Conservation (phyloP, 1,284 basidiomycete genomes). For the Fomes fomentarius region DNA sequence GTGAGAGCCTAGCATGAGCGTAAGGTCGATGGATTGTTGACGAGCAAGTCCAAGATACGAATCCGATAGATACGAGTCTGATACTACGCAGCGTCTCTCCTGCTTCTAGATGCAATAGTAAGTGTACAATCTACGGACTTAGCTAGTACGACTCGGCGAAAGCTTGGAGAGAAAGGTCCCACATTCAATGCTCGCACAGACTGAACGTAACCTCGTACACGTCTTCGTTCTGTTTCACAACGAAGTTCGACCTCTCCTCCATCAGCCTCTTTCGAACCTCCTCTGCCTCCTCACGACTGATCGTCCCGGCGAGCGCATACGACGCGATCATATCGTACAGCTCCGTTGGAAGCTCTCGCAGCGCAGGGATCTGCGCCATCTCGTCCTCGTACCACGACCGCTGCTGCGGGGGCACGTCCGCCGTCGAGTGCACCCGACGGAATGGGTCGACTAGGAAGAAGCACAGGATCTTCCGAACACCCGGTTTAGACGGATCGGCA, state of each 20-base stretch:
- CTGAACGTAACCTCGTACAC: constrained; percentile 13
- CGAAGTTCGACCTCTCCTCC: constrained; percentile 12
- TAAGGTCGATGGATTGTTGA: no score
- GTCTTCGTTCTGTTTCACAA: constrained; percentile 7
- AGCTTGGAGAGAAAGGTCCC: no score
- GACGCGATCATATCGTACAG: constrained; percentile 7
- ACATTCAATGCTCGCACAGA: constrained; percentile 14
- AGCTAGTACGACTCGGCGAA: no score
- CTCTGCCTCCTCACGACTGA: constrained; percentile 12
- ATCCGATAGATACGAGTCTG: no score
- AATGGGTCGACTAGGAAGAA: constrained; percentile 36
- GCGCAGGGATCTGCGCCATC: not conserved
- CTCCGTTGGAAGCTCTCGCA: constrained; percentile 5
- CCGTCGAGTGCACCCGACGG: constrained; percentile 5
- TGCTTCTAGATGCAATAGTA: no score
- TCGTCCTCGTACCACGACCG: constrained; percentile 5
- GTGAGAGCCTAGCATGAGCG: no score
- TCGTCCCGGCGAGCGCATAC: not conserved
- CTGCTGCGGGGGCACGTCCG: constrained; percentile 7
- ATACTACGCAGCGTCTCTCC: no score
- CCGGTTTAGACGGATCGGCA: constrained; percentile 27
- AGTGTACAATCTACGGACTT: no score
- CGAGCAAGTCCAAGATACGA: no score
- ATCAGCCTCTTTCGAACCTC: constrained; percentile 11
- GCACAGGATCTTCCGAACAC: constrained; percentile 33